Conservation (phyloP, 1,139 yeast species). For the Debaryomyces psychrophilus region DNA sequence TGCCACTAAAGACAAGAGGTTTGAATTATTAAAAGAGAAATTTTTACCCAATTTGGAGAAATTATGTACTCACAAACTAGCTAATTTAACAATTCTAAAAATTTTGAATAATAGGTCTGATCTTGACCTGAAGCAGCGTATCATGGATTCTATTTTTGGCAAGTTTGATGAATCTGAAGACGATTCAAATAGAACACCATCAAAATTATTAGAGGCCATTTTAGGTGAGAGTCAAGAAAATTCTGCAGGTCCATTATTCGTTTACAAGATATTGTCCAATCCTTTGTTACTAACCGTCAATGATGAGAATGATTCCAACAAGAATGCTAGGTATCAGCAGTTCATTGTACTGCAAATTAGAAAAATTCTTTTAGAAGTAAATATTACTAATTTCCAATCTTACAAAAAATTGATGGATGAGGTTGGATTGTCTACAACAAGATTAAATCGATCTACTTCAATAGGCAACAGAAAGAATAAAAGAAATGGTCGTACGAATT, state of each 20-base stretch:
- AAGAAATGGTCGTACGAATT: conserved; percentile 22
- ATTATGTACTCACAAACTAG: conserved; percentile 83
- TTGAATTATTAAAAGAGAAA: conserved; percentile 46
- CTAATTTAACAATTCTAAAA: conserved; percentile 81
- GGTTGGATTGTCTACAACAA: conserved; percentile 65
- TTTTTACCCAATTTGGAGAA: conserved; percentile 64
- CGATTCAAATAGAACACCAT: conserved; percentile 26
- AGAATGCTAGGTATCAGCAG: conserved; percentile 52
- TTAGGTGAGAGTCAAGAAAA: conserved; percentile 54
- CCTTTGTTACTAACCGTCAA: conserved; percentile 49
- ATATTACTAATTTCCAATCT: conserved; percentile 63
- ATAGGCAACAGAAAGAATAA: conserved; percentile 24
- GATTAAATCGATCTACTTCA: conserved; percentile 36
- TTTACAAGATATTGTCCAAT: conserved; percentile 75
- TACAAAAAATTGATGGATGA: conserved; percentile 91
- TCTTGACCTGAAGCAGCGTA: conserved; percentile 58
- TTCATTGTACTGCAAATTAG: conserved; percentile 64
- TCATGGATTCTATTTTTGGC: conserved; percentile 71
- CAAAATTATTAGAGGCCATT: conserved; percentile 45
- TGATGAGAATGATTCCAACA: conserved; percentile 32
- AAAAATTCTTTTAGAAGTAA: conserved; percentile 59
- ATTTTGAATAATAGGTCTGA: conserved; percentile 73
- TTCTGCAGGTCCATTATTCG: conserved; percentile 80
- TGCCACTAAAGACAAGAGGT: conserved; percentile 41
- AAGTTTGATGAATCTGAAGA: conserved; percentile 35